A percentile compares a stretch with the other conserved stretches of the same genome.
Evolutionary conservation across 1,139 yeast species (phyloP).

Genomic region (Kluyveromyces sp.): DNA sequence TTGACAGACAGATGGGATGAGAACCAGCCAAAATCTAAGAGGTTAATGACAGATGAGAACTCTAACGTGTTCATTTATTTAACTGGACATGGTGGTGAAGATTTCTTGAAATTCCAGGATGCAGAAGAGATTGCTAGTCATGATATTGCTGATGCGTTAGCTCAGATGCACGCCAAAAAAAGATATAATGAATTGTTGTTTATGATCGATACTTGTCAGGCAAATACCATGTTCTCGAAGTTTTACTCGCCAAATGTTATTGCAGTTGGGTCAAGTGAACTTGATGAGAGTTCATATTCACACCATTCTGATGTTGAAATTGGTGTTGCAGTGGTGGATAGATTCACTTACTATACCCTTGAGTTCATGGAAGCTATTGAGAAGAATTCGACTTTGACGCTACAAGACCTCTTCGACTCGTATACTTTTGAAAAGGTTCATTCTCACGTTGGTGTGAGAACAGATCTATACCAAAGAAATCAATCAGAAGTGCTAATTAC

Average conservation of each 20-base stretch:
- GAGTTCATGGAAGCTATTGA: slow-evolving; percentile 80
- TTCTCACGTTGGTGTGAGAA: slow-evolving; percentile 84
- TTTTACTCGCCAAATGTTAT: slow-evolving; percentile 88
- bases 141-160: slow-evolving; percentile 96
- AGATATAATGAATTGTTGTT: slow-evolving; percentile 91
- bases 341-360: slow-evolving; percentile 87
- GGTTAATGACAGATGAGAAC: slow-evolving; percentile 85
- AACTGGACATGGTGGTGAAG: slow-evolving; percentile 99
- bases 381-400: slow-evolving; percentile 63
- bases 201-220: slow-evolving; percentile 98
- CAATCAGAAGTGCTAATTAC: slow-evolving; percentile 69
- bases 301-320: slow-evolving; percentile 93
- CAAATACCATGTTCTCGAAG: slow-evolving; percentile 92
- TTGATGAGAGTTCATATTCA: slow-evolving; percentile 88
- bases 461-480: slow-evolving; percentile 66
- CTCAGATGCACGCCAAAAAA: slow-evolving; percentile 92
- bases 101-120: slow-evolving; percentile 92
- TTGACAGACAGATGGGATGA: slow-evolving; percentile 93
- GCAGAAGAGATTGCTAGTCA: slow-evolving; percentile 95
- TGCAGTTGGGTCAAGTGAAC: slow-evolving; percentile 86
- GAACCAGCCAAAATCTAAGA: slow-evolving; percentile 85
- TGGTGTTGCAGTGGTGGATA: slow-evolving; percentile 95
- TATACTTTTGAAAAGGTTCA: slow-evolving; percentile 82
- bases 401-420: slow-evolving; percentile 75
- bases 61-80: slow-evolving; percentile 88